Base-by-base conservation (phyloP, 805 yeast species). In the Lachancea cidri region DNA sequence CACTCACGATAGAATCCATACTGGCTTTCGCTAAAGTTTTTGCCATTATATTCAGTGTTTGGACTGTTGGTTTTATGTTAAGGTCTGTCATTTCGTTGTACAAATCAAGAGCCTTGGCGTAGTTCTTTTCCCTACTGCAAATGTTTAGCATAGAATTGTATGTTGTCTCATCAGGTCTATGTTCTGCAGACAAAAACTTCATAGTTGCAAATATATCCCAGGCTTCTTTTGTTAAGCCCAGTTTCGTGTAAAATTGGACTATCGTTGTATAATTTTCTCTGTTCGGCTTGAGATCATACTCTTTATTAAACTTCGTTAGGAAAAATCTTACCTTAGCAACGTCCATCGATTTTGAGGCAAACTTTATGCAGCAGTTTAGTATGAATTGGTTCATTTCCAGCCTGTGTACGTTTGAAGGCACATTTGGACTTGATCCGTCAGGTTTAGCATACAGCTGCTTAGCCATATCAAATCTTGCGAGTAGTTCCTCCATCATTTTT, bases 61-160 rank as follows among this genome's bases (percentile, higher is more conserved):
- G 43, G 5, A 43, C 36, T 13, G 50, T 44, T 3, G 61, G 60
- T 9, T 39, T 35, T 8, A 60, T 16, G 2, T 50, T 44, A 17
- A 32, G 32, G 18, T 58, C 66, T 5, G 63, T 46, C 83, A 89
- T 74, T 54, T 88, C 97, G 24, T 77, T 74, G 53, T 77, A 83
- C 9, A 89, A 67, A 54, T 85, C 91, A 25, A 89, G 58, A 0
- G 88, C 94, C 48, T 74, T 80, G 45, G 87, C 89, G 11, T 85
- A 68, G 41, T 85, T 76, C 36, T 76, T 70, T 41, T 76, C 72
- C 47, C 74, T 74, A 3, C 81, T 76, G 47, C 84, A 79, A 5
- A 86, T 68, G 8, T 79, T 71, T 9, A 91, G 75, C 69, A 88
- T 76, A 4, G 83, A 75, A 43, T 81, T 79, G 60, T 88, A 93